Evolutionary conservation across 1,139 yeast genomes (phyloP).

Genomic region (Blastobotrys serpentis): DNA sequence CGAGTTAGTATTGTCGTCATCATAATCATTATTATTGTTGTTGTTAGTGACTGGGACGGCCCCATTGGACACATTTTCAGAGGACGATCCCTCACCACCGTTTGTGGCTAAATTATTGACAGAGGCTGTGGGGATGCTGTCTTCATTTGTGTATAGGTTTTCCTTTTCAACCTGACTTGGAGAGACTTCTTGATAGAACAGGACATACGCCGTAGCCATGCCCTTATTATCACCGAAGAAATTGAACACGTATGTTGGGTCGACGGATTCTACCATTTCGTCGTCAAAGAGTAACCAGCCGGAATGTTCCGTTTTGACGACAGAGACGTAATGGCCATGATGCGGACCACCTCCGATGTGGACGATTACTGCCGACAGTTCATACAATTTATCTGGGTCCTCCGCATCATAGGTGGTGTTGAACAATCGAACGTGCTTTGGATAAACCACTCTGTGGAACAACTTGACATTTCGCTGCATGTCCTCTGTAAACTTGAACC

Average conservation of each 20-base stretch:
- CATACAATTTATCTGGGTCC: conserved; percentile 61
- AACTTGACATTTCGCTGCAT: conserved; percentile 80
- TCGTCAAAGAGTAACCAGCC: conserved; percentile 96
- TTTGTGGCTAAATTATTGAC: conserved; percentile 7
- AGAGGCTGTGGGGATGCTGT: conserved; percentile 7
- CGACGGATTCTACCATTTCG: conserved; percentile 88
- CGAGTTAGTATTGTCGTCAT: conserved; percentile 9
- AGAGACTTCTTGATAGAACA: conserved; percentile 59
- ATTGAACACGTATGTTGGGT: conserved; percentile 76
- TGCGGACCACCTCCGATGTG: conserved; percentile 98
- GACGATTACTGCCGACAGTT: conserved; percentile 79
- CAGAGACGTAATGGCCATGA: conserved; percentile 92
- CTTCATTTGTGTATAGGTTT: conserved; percentile 30
- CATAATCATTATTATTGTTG: neutral
- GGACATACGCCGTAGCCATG: conserved; percentile 85
- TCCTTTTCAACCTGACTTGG: conserved; percentile 30
- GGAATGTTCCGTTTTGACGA: conserved; percentile 72
- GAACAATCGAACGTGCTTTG: conserved; percentile 67
- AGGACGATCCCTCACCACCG: conserved; percentile 8
- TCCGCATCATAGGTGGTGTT: conserved; percentile 64
- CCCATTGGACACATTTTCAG: conserved; percentile 4
- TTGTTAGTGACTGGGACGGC: conserved; percentile 11
- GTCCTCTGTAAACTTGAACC: conserved; percentile 88
- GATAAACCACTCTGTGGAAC: conserved; percentile 81
- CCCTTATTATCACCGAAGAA: conserved; percentile 91